Percentiles rank a stretch among this genome's conserved stretches.
Evolutionary conservation across 2,329 filamentous ascomycete species (phyloP).

Genomic region (Nectriaceae sp.): DNA sequence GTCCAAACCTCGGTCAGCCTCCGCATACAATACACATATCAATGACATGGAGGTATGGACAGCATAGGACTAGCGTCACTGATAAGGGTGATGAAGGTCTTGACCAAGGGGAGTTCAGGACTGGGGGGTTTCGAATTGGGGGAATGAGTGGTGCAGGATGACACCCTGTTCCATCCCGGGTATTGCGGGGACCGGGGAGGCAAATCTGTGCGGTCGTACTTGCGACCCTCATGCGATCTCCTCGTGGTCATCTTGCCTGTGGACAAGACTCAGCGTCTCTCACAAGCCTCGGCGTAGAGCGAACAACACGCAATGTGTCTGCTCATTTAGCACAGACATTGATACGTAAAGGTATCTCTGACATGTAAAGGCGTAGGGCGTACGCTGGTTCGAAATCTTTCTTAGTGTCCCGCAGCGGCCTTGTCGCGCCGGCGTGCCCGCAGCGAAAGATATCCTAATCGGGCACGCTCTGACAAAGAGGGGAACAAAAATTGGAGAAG

Average conservation of each 20-base stretch:
- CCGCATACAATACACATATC: conserved; percentile 6
- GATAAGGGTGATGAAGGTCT: conserved; percentile 12
- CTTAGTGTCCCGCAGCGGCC: neutral
- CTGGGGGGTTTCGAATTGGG: conserved; percentile 4
- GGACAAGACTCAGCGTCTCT: no score
- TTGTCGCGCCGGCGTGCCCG: neutral
- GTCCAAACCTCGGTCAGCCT: neutral
- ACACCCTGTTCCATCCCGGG: neutral
- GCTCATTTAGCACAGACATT: no score
- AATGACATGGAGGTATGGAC: conserved; percentile 10
- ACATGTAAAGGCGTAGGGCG: no score
- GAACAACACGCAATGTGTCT: no score
- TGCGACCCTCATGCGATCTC: no score
- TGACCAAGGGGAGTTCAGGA: conserved; percentile 3
- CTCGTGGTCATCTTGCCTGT: no score
- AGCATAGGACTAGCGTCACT: conserved; percentile 6
- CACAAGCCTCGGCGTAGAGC: no score
- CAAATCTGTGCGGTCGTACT: no score
- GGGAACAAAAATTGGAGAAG: neutral
- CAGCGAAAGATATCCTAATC: neutral
- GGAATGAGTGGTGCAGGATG: neutral
- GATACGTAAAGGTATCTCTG: no score
- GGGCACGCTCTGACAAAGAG: neutral
- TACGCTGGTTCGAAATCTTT: no score
- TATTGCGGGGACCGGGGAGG: neutral